Base-by-base conservation (phyloP, 495 filamentous ascomycete genomes). In the Penicillium salamii region DNA sequence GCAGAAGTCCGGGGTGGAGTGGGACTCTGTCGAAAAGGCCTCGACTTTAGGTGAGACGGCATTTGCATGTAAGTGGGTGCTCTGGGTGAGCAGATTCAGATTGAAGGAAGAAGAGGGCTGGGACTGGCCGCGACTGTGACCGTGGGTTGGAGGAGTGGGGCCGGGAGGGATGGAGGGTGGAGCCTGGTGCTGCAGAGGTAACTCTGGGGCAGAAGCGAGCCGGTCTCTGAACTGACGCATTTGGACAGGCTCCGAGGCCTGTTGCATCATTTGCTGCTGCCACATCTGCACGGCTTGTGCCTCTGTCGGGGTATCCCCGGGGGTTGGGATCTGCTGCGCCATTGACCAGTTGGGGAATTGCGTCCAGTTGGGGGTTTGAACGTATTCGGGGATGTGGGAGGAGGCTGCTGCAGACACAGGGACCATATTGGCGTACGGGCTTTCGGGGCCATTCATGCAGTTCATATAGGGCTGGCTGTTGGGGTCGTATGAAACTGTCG, bases 201-300 rank as follows among this genome's bases (percentile, higher is more conserved):
- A 50, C 21, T 71, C 66, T 0, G 71, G 71, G 1, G 71, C 71
- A 13, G 71, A 72, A 7, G 61, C 66, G 28, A 74, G 46, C 7
- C 70, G 69, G 21, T 74, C 66, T 44, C 70, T 52, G 59, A 69
- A 74, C 21, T 67, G 70, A 15, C 61, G 64, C 38, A 62, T 62
- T 24, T 61, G 63, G 43, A 58, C 56, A 1, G 55, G 55, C 29
- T 58, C 54, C 17, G 57, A 53, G 5, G 58, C 48, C 21, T 67
- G 63, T 33, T 62, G 64, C 54, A 63, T 58, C 55, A 66, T 63
- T 38, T 59, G 59, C 42, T 67, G 64, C 55, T 65, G 64, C 64
- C 62, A 67, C 56, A 58, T 56, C 7, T 57, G 55, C 19, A 67
- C 59, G 23, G 63, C 49, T 3, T 56, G 50, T 23, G 37, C 12